Evolutionary conservation across 768 basidiomycete genomes (phyloP).

Genomic region (Mycena vulgaris): DNA sequence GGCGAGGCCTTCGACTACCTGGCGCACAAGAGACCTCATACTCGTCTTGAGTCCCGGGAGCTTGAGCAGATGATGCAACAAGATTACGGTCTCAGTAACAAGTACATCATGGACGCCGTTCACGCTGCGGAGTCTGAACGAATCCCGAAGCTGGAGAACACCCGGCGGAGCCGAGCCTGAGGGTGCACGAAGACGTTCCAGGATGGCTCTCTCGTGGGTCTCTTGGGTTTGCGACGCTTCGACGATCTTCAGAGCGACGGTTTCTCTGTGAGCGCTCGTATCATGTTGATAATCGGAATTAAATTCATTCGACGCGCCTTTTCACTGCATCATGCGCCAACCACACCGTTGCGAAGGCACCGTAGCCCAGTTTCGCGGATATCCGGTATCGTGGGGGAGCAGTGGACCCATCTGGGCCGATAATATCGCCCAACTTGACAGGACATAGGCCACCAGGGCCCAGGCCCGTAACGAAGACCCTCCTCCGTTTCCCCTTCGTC

Average conservation of each 20-base stretch:
- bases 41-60: neutral
- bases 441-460: conserved; percentile 13
- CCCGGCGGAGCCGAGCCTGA: neutral
- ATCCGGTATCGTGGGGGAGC: neutral
- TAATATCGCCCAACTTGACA: neutral
- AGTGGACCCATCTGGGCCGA: conserved; percentile 1
- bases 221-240: neutral
- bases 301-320: neutral
- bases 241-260: neutral
- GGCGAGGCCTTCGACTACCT: neutral
- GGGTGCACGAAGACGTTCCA: neutral
- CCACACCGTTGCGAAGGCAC: conserved; percentile 4
- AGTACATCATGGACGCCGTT: conserved; percentile 13
- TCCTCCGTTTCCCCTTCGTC: neutral
- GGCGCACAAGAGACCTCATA: neutral
- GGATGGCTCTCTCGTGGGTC: neutral
- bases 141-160: conserved; percentile 8
- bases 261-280: neutral
- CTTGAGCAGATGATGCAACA: neutral
- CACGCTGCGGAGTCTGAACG: neutral
- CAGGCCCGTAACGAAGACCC: neutral
- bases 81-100: conserved; percentile 4
- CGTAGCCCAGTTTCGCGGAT: neutral
- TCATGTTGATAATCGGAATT: neutral
- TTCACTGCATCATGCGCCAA: conserved; percentile 8